Base-by-base conservation (phyloP, 805 yeast species). In the Candida ortonii region DNA sequence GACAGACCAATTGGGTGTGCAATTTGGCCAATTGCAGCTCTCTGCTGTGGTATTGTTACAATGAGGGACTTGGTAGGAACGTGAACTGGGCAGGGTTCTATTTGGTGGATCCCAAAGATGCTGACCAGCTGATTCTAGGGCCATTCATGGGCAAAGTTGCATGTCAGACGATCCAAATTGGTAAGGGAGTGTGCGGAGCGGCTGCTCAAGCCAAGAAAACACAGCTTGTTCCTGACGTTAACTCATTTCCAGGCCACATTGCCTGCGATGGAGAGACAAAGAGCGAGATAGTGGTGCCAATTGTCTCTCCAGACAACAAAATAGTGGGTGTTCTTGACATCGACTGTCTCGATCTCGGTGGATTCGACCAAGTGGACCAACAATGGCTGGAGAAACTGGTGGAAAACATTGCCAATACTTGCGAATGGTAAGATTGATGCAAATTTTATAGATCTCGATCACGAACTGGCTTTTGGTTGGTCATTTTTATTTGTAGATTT, bases 141-240 rank as follows among this genome's bases (percentile, higher is more conserved):
- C 98, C 98, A 10, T 90, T 90, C 59, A 95, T 86, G 59, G 98
- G 98, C 4, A 87, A 87, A 58, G 97, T 90, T 3, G 97, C 97
- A 0, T 90, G 98, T 52, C 97, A 93, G 59, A 63, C 64, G 17
- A 93, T 90, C 38, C 53, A 64, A 36, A 64, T 82, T 33, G 96
- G 96, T 4, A 70, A 64, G 39, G 98, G 98, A 10, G 97, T 90
- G 1, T 93, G 97, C 63, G 97, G 98, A 5, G 64, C 75, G 1
- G 95, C 96, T 2, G 96, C 95, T 0, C 41, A 53, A 0, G 44
- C 65, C 1, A 59, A 60, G 36, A 34, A 57, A 27, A 83, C 95
- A 1, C 95, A 87, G 53, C 52, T 88, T 6, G 96, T 90, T 8
- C 67, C 71, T 1, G 76, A 90, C 55, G 97, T 90, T 2, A 68